Conservation (phyloP, 495 filamentous ascomycete genomes). For the Thozetella sp. region DNA sequence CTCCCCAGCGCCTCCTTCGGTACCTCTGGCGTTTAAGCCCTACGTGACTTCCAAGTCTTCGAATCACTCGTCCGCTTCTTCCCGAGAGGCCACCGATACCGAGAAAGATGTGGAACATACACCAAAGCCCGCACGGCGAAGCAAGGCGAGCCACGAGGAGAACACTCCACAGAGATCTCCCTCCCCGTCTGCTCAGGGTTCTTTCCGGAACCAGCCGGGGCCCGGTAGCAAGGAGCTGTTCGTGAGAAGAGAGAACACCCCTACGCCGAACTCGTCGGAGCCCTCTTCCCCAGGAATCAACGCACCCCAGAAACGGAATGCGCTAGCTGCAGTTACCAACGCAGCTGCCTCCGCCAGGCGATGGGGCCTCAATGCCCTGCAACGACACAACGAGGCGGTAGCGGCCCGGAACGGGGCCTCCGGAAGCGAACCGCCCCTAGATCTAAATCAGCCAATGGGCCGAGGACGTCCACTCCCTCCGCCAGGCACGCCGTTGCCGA, state of each 20-base stretch:
- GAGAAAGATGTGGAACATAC: conserved; percentile 32
- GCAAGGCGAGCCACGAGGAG: conserved; percentile 34
- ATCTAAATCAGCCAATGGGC: conserved; percentile 70
- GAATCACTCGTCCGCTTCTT: conserved; percentile 44
- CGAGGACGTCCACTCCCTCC: conserved; percentile 76
- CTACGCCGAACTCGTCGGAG: conserved; percentile 14
- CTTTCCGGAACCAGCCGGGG: conserved; percentile 34
- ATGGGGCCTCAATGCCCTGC: conserved; percentile 78
- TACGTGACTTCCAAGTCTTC: conserved; percentile 32
- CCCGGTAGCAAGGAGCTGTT: conserved; percentile 39
- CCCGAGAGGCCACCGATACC: conserved; percentile 27
- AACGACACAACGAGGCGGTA: conserved; percentile 49
- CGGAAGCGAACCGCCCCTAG: conserved; percentile 32
- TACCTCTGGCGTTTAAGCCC: conserved; percentile 47
- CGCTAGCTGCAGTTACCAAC: conserved; percentile 64
- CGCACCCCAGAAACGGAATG: conserved; percentile 37
- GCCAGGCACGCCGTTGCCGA: conserved; percentile 66
- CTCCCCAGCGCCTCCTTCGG: conserved; percentile 53
- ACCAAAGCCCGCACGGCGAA: conserved; percentile 36
- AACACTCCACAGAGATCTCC: conserved; percentile 24
- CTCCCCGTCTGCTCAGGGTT: conserved; percentile 28
- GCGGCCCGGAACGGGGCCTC: conserved; percentile 15
- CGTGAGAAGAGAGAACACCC: conserved; percentile 32
- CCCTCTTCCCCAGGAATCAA: conserved; percentile 22
- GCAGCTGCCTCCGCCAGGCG: conserved; percentile 80